Evolutionary conservation across 2,329 filamentous ascomycete genomes (phyloP), one percentile per base, ranked within the genome.

Genomic region (Arthrobotrys musiformis): DNA sequence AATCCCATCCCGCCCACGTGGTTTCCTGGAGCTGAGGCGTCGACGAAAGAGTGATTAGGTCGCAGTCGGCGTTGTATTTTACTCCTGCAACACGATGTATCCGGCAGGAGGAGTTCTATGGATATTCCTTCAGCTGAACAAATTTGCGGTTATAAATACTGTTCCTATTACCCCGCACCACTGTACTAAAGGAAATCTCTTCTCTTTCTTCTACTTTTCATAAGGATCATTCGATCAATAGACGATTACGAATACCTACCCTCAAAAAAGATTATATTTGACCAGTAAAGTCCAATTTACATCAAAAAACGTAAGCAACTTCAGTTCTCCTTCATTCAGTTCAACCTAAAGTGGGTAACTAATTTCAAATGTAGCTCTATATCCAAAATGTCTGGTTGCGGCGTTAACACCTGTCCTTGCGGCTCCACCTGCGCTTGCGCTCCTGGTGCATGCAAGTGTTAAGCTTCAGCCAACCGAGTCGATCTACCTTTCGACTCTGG

Each of bases 71-170:
- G 19, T 58, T 40, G 30, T 22, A 37, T 58, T 37, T 22, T 35
- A 56, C 11, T 7, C 11, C 33, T 58, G 54, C 54, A 58, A 58
- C 54, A 58, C 54, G 33, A 58, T 58, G 33, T 15, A 24, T 58
- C 22, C 13, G 30, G 54, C 30, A 58, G 33, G 54, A 40, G 33
- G 54, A 37, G 54, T 58, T 58, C 54, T 40, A 40, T 24, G 3
- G 22, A 48, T 22, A 24, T 24, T 9, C 26, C 19, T 56, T 33
- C 50, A 22, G 28, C 15, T 52, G 50, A 56, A 33, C 30, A 28
- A 13, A 13, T n/a, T 22, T 22, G 28, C 11, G 28, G 33, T 13
- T 26, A 58, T 58, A 58, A 37, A 58, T 58, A 58, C 22, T n/a
- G 19, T 26, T 15, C 33, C 54, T 40, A 26, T 58, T 58, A 58